Evolutionary conservation across 2,329 filamentous ascomycete species (phyloP), one percentile per base, ranked within the genome.

Genomic region (Paraphaeosphaeria sporulosa): DNA sequence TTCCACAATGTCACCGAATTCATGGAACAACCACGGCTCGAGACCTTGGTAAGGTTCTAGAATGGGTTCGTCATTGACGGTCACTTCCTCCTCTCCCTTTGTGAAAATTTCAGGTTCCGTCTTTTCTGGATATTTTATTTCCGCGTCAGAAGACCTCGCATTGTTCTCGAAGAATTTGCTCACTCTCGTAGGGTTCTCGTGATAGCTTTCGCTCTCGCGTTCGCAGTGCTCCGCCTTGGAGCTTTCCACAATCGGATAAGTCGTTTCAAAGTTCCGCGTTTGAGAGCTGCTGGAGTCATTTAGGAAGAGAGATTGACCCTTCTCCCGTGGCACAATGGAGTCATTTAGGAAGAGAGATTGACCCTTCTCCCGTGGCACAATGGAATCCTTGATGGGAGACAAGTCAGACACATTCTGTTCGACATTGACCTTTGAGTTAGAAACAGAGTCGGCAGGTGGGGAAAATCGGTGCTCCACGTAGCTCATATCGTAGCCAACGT

Each of bases 1-100:
- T 57, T 80, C 77, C 23, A 80, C 71, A n/a, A 75, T 71, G 54
- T 76, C 73, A 12, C 78, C 79, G 53, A 78, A 79, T 60, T 80
- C 77, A 32, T 69, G 59, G 17, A 76, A 69, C 6, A 81, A 60
- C 77, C 78, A 81, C 1, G 71, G 69, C 46, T 79, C 74, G 1
- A 80, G 63, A 49, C 71, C 76, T 49, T 76, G 69, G 58, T 69
- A 76, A 15, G 55, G 67, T 1, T 73, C 68, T 0, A 67, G 69
- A 19, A 68, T 52, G 2, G 59, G 38, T 34, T 64, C 49, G 4
- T 62, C 6, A 25, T n/a, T 40, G 4, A n/a, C 38, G 15, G 62
- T 15, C 30, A 23, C 21, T 10, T 63, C 25, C 23, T 21, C 36
- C 38, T 50, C 44, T 12, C 36, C 47, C 10, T 60, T 25, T 19